Percentiles rank a stretch among this genome's conserved stretches.
Conservation (phyloP, 306 rosid species). For the Notholithocarpus densiflorus region DNA sequence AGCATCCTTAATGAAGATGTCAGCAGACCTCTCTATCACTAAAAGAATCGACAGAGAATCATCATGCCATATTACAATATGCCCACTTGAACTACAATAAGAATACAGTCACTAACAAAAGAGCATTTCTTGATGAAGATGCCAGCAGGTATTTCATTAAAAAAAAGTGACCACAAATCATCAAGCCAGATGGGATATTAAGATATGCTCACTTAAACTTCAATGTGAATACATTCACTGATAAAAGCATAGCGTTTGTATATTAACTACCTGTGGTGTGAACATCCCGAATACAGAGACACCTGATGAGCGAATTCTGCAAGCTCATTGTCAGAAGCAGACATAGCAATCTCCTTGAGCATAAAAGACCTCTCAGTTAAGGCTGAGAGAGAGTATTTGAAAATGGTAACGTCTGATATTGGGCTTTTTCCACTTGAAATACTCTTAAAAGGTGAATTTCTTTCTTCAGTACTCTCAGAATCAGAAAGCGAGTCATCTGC, state of each 20-base stretch:
- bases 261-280: slow-evolving; percentile 80
- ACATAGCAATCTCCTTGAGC: slow-evolving; percentile 80
- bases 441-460: slow-evolving; percentile 45
- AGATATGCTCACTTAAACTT: not conserved
- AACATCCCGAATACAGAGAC: slow-evolving; percentile 82
- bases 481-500: slow-evolving; percentile 57
- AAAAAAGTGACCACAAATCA: slow-evolving; percentile 14
- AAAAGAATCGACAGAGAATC: slow-evolving; percentile 13
- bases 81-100: not conserved
- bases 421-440: slow-evolving; percentile 47
- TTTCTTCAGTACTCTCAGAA: slow-evolving; percentile 60
- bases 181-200: slow-evolving; percentile 18
- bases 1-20: not conserved
- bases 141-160: slow-evolving; percentile 3
- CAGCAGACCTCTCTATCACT: slow-evolving; percentile 6
- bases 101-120: not conserved
- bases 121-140: not conserved
- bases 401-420: slow-evolving; percentile 67
- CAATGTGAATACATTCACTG: not conserved
- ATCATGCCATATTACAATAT: slow-evolving; percentile 18
- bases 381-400: slow-evolving; percentile 81
- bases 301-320: slow-evolving; percentile 61
- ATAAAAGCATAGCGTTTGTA: not conserved
- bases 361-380: slow-evolving; percentile 72
- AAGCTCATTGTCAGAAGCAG: slow-evolving; percentile 60